Evolutionary conservation across 495 filamentous ascomycete genomes (phyloP), one percentile per base, ranked within the genome.

Genomic region (Podospora conica): DNA sequence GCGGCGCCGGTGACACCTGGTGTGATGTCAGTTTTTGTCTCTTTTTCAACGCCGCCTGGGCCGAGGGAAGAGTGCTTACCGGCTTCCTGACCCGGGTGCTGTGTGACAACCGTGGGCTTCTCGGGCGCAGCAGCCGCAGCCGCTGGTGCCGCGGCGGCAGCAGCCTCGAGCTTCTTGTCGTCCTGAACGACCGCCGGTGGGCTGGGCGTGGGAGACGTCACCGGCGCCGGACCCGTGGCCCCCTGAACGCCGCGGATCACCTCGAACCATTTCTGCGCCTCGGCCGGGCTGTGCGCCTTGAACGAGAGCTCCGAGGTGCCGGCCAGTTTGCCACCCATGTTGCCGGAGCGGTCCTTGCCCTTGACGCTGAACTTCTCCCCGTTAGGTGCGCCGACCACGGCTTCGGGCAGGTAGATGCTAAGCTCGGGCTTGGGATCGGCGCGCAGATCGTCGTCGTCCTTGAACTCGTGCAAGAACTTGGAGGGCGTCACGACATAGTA

Each of bases 401-500:
- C 96, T 73, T 98, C 96, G 55, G 95, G 95, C 9, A 98, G 86
- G 75, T 92, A 98, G 62, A 98, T 87, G 23, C 90, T 92, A 9
- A 93, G 80, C 74, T 98, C 93, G 0, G 94, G 96, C 24, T 80
- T 76, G 8, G 94, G 93, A 66, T 98, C 96, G 69, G 84, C 84
- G 61, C 83, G 84, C 72, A 91, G 80, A 73, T 96, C 89, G 76
- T 98, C 94, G 73, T 88, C 88, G 71, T 94, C 91, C 76, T 96
- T 96, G 83, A 96, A 98, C 73, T 98, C 95, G 77, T 98, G 95
- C 57, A 98, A 80, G 77, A 89, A 98, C 67, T 90, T 88, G 22
- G 88, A 83, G 0, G 89, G 88, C 3, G 92, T 97, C 27, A 98
- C 86, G 58, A 94, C 93, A 72, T 96, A 98, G 81, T 93, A 96